These are phyloP conservation scores for Gracilaria gracilis DNA, from an alignment of 23 red algal species.

Conservation along the genomic window DNA sequence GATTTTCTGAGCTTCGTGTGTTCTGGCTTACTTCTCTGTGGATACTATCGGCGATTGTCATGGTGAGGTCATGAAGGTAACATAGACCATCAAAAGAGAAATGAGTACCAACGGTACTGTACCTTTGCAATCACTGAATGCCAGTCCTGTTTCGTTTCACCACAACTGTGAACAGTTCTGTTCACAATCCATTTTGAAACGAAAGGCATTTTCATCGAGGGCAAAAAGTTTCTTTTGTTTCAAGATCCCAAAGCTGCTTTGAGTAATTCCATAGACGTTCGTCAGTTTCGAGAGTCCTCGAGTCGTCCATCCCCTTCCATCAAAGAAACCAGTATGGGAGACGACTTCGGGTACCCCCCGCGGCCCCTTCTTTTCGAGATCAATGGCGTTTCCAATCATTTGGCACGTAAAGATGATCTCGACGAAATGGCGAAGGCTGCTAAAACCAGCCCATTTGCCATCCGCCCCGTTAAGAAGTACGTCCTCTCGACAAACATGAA, in stretches of 20 bases:
- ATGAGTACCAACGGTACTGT: too few species aligned
- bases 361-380: neutral
- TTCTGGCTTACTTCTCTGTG: too few species aligned
- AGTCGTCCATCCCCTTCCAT: neutral
- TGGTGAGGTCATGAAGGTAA: too few species aligned
- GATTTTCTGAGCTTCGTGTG: too few species aligned
- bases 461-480: constrained; percentile 21
- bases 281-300: neutral
- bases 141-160: constrained; percentile 2
- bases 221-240: neutral
- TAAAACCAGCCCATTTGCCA: neutral
- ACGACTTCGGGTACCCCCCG: neutral
- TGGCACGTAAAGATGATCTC: neutral
- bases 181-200: neutral
- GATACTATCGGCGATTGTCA: too few species aligned
- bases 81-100: too few species aligned
- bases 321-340: constrained; percentile 3
- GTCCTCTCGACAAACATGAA: neutral
- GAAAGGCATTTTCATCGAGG: neutral
- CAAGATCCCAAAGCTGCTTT: neutral
- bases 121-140: too few species aligned
- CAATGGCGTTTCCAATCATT: neutral
- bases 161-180: neutral
- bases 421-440: neutral
- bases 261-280: neutral